Base-by-base conservation (phyloP, 176 grass and related monocot species). In the Aegilops longissima region DNA sequence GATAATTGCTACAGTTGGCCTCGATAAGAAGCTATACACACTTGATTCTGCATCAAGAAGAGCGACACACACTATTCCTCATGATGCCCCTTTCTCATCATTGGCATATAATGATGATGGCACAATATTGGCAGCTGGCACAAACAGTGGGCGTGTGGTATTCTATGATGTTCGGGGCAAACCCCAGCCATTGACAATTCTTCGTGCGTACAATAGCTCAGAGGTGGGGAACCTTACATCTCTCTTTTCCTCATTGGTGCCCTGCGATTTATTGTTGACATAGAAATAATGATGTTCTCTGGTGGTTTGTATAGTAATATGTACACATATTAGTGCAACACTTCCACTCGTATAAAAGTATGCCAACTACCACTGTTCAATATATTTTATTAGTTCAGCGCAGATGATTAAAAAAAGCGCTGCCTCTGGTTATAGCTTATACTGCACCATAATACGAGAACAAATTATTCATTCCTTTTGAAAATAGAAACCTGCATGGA, bases 141-240 rank as follows among this genome's bases (percentile, higher is more conserved):
- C 97, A 68, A 99, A 91, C 77, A 94, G 88, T 89, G 97, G 97
- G n/a, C 90, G 92, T 44, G 90, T 99, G 79, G 87, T 99, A 44
- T 99, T 99, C 76, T 96, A 92, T 94, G 97, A 99, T 88, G 89
- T 96, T 61, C 94, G 97, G 16, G 97, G 94, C 49, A 99, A 93
- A 86, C 97, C 88, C 73, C 90, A 99, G 82, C 94, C 97, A 80
- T 87, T 99, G 66, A 94, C 97, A 31, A 84, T 88, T 89, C 88
- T 99, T 77, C 90, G 92, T 88, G 94, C 97, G 42, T 99, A 99
- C 81, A 94, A 89, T 89, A 94, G 87, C 73, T 96, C 97, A 56
- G 97, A 99, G 97, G 97, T 99, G 30, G 20, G 68, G 66, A 92
- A 70, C 24, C 9, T 10, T 71, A 31, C 61, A 78, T 12, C 63